phyloP scores from a whole-genome alignment of 1,284 basidiomycete species.

The Trichosporon inkin region DNA sequence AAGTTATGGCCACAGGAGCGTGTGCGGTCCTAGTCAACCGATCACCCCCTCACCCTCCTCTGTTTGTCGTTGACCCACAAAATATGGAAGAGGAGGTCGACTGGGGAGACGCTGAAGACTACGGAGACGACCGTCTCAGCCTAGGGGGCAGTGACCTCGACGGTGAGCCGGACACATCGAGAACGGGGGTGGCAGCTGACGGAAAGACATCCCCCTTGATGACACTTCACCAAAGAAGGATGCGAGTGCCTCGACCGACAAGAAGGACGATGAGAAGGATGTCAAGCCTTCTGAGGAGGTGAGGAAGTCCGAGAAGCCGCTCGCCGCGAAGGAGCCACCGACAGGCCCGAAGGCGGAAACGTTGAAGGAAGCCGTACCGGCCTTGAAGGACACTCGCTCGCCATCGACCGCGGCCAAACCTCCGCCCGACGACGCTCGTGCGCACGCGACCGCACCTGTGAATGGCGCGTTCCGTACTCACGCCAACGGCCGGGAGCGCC shows the following conservation, averaged over 20 bases:
- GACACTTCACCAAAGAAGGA: background rate
- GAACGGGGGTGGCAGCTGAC: background rate
- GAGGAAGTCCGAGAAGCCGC: background rate
- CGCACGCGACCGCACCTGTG: background rate
- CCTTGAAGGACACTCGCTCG: background rate
- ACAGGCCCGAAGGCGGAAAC: background rate
- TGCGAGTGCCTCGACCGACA: background rate
- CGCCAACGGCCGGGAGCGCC: background rate
- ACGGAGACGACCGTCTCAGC: constrained; percentile 1
- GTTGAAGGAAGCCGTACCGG: background rate
- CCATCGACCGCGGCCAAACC: background rate
- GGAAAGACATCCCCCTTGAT: background rate
- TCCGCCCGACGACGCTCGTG: background rate
- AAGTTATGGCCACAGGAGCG: background rate
- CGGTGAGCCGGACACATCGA: background rate
- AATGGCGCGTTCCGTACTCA: background rate
- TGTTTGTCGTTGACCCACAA: background rate
- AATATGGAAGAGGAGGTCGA: constrained; percentile 8
- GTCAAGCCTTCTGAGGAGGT: background rate
- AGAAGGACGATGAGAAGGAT: background rate
- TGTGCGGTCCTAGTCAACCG: background rate
- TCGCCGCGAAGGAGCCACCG: background rate
- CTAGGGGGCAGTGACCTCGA: background rate
- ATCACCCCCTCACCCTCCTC: constrained; percentile 1
- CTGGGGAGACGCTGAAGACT: constrained; percentile 2